Base-by-base conservation (phyloP, 257 asterid genomes). In the Plantago ovata region DNA sequence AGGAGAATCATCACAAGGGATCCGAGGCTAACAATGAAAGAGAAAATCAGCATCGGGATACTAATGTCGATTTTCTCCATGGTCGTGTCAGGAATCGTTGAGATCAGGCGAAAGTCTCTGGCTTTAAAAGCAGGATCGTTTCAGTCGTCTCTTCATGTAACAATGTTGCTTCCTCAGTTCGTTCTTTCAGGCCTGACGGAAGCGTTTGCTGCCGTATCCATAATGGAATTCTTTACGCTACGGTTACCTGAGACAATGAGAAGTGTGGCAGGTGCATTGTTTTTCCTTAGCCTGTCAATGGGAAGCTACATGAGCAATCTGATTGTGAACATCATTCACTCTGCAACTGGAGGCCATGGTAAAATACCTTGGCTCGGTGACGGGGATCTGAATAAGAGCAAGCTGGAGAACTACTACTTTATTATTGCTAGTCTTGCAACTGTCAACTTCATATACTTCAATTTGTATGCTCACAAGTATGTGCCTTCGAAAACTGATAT, bases 241-340 rank as follows among this genome's bases (percentile, higher is more conserved):
- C 79, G 69, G 22, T 39, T 86, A 68, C 90, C 93, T 0, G 85
- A 86, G 74, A 81, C 69, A 36, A 73, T 86, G 85, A 75, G 95
- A 38, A 83, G 95, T n/a, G 69, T 79, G 0, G 85, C 82, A 1
- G 95, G 95, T 0, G 73, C 89, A 3, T 56, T 86, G 0, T 86
- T 83, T 24, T 86, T 86, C 72, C 75, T 83, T 9, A 79, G 84
- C 67, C 21, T 81, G 32, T 79, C 93, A 15, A 45, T 74, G 14
- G 77, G 84, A 6, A 83, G 89, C 60, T 86, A 86, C 49, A 42
- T 81, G 21, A 83, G 86, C 67, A 71, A 85, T 1, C 36, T 86
- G 45, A 68, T 81, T 20, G 90, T 83, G 32, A 86, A 81, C 49
- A 21, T 75, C 0, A 78, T 84, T 24, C 81, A 72, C 33, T 6